Base-by-base conservation (phyloP, 2,329 filamentous ascomycete species). In the Fusarium ambrosium region DNA sequence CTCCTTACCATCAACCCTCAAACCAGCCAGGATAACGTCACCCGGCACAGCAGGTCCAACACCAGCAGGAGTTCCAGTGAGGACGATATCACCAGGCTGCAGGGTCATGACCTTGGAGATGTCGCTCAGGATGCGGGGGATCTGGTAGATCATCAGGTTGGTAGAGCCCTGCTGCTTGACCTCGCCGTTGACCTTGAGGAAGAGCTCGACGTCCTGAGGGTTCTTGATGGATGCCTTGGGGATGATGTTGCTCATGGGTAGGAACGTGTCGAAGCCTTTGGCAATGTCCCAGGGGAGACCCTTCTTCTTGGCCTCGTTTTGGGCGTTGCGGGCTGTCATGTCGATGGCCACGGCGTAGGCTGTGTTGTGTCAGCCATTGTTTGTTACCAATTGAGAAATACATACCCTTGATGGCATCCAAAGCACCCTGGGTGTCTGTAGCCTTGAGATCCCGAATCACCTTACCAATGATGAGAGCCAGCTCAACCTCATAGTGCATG, bases 251-350 rank as follows among this genome's bases (percentile, higher is more conserved):
- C 93, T 94, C 80, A 99, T 89, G 68, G 97, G 97, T 62, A 97
- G 89, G 87, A 99, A 99, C 4, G 97, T 98, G 84, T 99, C 97
- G 82, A 98, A 99, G 56, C 97, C 97, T 87, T 99, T 99, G 77
- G 94, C 93, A 76, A 98, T 98, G 79, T 92, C 92, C 97, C 97
- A 99, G 9, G 97, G 97, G 18, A 98, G 91, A 39, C 97, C 95
- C 88, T 84, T 98, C 86, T 93, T 95, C 90, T 98, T 99, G 75
- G 96, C 96, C 86, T 98, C 95, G 79, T 98, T 94, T 85, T 99
- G 97, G 8, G 94, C 91, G 84, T 98, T 98, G 76, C 97, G 93
- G 1, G 94, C 97, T 11, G 97, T 99, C 94, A 99, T 97, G 85
- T 99, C 97, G 80, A 99, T 98, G 78, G 94, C 92, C 56, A 98